These are phyloP conservation scores for Populus pruinosa DNA, from an alignment of 345 rosid genomes.

Conservation along the genomic window DNA sequence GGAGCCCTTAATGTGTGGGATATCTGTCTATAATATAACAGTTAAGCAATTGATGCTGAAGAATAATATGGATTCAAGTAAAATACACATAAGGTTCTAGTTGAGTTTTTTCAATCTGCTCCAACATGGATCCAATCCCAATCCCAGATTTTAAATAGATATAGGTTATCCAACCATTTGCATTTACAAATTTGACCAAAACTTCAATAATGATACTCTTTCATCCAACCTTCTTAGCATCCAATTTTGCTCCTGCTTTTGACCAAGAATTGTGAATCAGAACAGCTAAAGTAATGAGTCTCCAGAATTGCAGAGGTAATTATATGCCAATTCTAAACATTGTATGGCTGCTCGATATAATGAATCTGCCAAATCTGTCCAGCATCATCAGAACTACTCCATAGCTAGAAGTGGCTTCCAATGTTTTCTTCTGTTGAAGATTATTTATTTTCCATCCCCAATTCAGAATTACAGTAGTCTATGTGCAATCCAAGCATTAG, in stretches of 20 bases:
- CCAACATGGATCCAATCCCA: background rate
- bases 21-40: background rate
- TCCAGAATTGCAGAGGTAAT: background rate
- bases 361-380: background rate
- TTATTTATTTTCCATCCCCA: background rate
- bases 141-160: background rate
- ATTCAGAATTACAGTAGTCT: background rate
- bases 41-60: too few species aligned
- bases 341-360: background rate
- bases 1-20: background rate
- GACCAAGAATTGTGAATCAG: background rate
- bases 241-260: background rate
- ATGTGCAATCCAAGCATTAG: background rate
- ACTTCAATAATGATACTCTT: background rate
- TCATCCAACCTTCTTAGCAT: background rate
- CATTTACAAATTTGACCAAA: background rate
- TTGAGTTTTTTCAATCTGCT: background rate
- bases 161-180: background rate
- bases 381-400: background rate
- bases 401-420: background rate
- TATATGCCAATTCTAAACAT: background rate
- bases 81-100: background rate
- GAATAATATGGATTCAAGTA: background rate
- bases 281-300: background rate
- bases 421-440: background rate